Percentiles rank a stretch among this genome's conserved stretches.
phyloP scores from a whole-genome alignment of 495 filamentous ascomycete species.

The Trichocladium uniseriatum region DNA sequence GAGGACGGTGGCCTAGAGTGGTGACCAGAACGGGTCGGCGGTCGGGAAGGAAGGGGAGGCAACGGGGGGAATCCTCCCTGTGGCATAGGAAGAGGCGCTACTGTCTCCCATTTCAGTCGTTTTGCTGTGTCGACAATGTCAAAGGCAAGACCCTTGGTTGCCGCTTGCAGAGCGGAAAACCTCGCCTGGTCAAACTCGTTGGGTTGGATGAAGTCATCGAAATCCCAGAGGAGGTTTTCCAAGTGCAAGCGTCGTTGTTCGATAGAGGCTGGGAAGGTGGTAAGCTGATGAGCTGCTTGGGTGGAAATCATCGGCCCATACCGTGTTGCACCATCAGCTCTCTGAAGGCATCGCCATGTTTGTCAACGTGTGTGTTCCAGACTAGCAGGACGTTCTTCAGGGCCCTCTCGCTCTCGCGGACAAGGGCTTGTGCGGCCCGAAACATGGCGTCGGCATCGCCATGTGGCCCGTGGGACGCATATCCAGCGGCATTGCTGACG shows the following conservation, averaged over 20 bases:
- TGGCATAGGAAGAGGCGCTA: constrained; percentile 1
- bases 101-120: constrained; percentile 21
- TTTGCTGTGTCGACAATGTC: constrained; percentile 29
- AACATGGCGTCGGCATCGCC: constrained; percentile 19
- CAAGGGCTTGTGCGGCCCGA: constrained; percentile 22
- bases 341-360: constrained; percentile 28
- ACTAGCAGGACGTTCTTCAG: constrained; percentile 25
- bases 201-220: constrained; percentile 29
- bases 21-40: neutral
- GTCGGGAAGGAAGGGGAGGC: constrained; percentile 16
- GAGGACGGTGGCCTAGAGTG: neutral
- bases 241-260: constrained; percentile 25
- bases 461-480: constrained; percentile 4
- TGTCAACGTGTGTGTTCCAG: constrained; percentile 28
- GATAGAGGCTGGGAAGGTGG: constrained; percentile 15
- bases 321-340: constrained; percentile 30
- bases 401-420: constrained; percentile 30
- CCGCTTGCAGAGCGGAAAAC: constrained; percentile 27
- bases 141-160: constrained; percentile 30
- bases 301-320: constrained; percentile 6
- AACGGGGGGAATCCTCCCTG: constrained; percentile 18
- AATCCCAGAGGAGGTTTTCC: constrained; percentile 33
- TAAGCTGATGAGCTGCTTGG: neutral
- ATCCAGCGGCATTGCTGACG: constrained; percentile 25
- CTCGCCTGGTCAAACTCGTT: constrained; percentile 25